Evolutionary conservation across 805 yeast species (phyloP).

Genomic region (Vanderwaltozyma polyspora): DNA sequence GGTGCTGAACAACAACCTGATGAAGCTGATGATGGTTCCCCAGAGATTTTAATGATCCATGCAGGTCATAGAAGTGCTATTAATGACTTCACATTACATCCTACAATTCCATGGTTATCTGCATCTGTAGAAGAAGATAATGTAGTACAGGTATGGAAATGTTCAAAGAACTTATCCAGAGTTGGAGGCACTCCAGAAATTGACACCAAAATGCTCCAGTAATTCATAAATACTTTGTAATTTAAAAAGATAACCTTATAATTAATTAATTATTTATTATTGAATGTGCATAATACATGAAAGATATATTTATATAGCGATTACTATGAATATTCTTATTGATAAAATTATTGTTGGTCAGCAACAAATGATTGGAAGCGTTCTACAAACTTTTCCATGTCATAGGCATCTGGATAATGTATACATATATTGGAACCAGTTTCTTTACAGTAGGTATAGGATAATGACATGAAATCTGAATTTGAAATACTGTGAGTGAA

Average conservation of each 20-base stretch:
- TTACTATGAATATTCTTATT: too few species aligned
- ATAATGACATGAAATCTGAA: conserved; percentile 19
- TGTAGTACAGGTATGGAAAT: conserved; percentile 36
- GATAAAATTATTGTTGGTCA: too few species aligned
- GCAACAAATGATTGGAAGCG: conserved; percentile 21
- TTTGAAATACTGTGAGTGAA: conserved; percentile 15
- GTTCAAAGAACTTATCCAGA: conserved; percentile 27
- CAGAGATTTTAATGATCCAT: conserved; percentile 83
- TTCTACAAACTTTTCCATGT: conserved; percentile 21
- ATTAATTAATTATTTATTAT: too few species aligned
- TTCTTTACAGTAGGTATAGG: conserved; percentile 13
- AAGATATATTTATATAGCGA: too few species aligned
- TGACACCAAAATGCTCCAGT: conserved; percentile 5
- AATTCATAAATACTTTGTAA: too few species aligned
- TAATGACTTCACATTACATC: conserved; percentile 62
- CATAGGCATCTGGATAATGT: conserved; percentile 18
- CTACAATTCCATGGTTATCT: conserved; percentile 59
- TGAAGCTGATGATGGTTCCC: conserved; percentile 84
- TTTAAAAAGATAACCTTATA: too few species aligned
- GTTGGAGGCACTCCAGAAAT: conserved; percentile 17
- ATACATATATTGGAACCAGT: conserved; percentile 21
- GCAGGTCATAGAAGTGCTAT: conserved; percentile 81
- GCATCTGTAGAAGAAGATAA: conserved; percentile 44
- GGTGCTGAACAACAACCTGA: conserved; percentile 82
- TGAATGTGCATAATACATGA: too few species aligned